Evolutionary conservation across 805 yeast species (phyloP), one percentile per base, ranked within the genome.

Genomic region (Nakazawaea pomicola): DNA sequence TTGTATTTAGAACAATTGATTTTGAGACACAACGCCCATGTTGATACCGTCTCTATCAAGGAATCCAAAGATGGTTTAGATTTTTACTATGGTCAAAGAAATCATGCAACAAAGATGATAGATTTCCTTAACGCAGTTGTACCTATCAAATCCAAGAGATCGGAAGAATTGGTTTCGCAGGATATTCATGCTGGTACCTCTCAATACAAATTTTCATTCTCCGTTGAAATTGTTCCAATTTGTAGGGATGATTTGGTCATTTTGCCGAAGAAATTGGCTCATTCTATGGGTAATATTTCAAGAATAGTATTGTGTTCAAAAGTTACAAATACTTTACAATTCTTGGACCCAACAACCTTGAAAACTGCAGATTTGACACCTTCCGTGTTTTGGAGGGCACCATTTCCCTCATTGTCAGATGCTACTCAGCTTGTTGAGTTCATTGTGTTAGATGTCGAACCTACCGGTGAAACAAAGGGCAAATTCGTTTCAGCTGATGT

Each of bases 181-280:
- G 97, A 95, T 70, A 88, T 85, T 29, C 99, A 93, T 53, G 80
- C 96, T 1, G 93, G 96, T 55, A 70, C 83, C 16, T 78, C 95
- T 19, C 76, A 81, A 43, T 93, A 87, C 67, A 93, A 93, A 67
- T 93, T 91, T 60, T 74, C 97, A 6, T 91, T 73, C 58, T 87
- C 97, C 16, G 84, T 91, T 33, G 99, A 93, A 65, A 80, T 93
- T 51, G 95, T 86, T 2, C 99, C 99, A 15, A 80, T 95, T 32
- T 93, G 99, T 75, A 85, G 93, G 62, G 99, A 93, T 58, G 99
- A 95, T 60, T 70, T 93, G 52, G 95, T 93, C 19, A 87, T 91
- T 25, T 68, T 93, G 50, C 99, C 99, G 23, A 82, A 83, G 58
- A 83, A 82, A 56, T 62, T 91, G 51, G 97, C 98, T 6, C 76